A percentile compares a stretch with the other conserved stretches of the same genome.
Conservation (phyloP, 306 rosid genomes). For the Purshia tridentata region DNA sequence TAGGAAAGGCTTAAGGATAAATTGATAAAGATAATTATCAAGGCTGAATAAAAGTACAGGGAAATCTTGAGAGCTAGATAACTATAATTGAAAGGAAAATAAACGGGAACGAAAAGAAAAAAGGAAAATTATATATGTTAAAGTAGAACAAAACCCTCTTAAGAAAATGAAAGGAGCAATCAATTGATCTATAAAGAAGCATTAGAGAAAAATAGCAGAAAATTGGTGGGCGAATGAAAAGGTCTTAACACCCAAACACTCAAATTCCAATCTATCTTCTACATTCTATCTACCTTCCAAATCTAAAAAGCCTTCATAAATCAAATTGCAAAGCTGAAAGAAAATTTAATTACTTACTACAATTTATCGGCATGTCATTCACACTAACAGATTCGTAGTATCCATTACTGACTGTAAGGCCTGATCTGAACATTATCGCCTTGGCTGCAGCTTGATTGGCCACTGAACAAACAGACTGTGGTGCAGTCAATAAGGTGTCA, state of each 20-base stretch:
- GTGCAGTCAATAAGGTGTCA: slow-evolving; percentile 62
- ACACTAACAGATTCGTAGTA: slow-evolving; percentile 45
- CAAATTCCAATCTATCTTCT: slow-evolving; percentile 9
- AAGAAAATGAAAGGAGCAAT: not conserved
- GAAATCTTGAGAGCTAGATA: not conserved
- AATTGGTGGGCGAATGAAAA: not conserved
- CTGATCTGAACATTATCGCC: slow-evolving; percentile 67
- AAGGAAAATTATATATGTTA: not conserved
- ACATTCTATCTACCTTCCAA: not conserved
- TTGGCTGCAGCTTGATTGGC: slow-evolving; percentile 95
- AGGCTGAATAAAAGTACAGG: not conserved
- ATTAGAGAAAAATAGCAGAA: not conserved
- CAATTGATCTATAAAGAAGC: not conserved
- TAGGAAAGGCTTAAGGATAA: slow-evolving; percentile 22
- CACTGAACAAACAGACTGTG: slow-evolving; percentile 51
- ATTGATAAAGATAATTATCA: slow-evolving; percentile 16
- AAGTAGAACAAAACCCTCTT: not conserved
- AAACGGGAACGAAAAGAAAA: not conserved
- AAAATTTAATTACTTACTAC: slow-evolving; percentile 58
- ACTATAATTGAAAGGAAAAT: not conserved
- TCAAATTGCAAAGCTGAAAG: slow-evolving; percentile 25
- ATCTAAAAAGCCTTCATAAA: slow-evolving; percentile 23
- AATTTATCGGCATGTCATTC: slow-evolving; percentile 57
- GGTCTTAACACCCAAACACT: not conserved
- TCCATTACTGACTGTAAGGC: slow-evolving; percentile 54